These are phyloP conservation scores for Candida sojae DNA, from an alignment of 1,139 yeast genomes.

Conservation along the genomic window DNA sequence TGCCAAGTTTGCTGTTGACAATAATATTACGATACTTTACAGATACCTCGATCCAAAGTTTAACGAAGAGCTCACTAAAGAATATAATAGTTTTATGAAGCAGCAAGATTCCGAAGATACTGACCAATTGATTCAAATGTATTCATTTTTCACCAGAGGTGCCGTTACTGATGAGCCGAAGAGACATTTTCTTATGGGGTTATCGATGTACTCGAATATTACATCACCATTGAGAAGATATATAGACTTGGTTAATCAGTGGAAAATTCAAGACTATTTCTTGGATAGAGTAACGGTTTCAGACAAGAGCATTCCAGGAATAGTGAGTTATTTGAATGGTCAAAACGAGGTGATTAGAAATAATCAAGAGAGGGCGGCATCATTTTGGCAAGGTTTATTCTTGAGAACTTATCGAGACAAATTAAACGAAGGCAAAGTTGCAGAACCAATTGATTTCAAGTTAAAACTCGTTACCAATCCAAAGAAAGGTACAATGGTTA, in stretches of 20 bases:
- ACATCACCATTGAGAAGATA: conserved; percentile 90
- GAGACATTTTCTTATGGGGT: conserved; percentile 67
- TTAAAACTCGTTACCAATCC: conserved; percentile 30
- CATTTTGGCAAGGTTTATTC: conserved; percentile 44
- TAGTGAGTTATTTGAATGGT: conserved; percentile 11
- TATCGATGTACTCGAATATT: conserved; percentile 65
- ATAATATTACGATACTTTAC: conserved; percentile 60
- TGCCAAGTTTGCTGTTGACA: conserved; percentile 49
- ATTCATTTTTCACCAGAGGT: conserved; percentile 28
- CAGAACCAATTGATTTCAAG: conserved; percentile 24
- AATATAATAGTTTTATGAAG: conserved; percentile 41
- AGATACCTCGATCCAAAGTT: conserved; percentile 37
- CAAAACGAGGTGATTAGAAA: conserved; percentile 21
- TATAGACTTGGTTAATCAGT: conserved; percentile 80
- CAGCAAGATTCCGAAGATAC: conserved; percentile 20
- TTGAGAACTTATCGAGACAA: conserved; percentile 28
- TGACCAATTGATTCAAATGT: conserved; percentile 17
- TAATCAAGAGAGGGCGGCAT: conserved; percentile 25
- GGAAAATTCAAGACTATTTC: conserved; percentile 42
- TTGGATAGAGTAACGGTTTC: conserved; percentile 11
- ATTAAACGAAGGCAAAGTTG: conserved; percentile 17
- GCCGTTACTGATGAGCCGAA: conserved; percentile 33
- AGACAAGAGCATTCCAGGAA: conserved; percentile 6
- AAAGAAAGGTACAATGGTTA: conserved; percentile 23
- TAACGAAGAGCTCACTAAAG: conserved; percentile 28